Conservation (phyloP, 2,329 filamentous ascomycete species). For the Arthrobotrys entomopaga region DNA sequence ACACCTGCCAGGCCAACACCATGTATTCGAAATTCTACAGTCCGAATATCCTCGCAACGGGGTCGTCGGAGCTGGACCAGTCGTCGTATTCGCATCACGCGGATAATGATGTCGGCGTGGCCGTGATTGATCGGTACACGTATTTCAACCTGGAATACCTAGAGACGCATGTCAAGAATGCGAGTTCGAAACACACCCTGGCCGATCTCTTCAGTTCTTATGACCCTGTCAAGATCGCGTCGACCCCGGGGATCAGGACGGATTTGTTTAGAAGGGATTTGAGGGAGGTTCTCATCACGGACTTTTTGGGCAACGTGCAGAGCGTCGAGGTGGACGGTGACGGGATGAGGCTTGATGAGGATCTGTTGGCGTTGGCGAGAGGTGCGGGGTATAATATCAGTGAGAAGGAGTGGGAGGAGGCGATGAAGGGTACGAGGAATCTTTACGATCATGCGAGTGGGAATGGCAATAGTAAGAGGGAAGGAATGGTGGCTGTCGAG, state of each 20-base stretch:
- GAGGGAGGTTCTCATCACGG: conserved; percentile 74
- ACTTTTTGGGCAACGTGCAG: conserved; percentile 98
- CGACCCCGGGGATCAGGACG: conserved; percentile 88
- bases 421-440: conserved; percentile 61
- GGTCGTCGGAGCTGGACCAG: conserved; percentile 94
- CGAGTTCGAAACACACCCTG: conserved; percentile 86
- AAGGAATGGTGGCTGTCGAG: conserved; percentile 55
- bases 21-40: conserved; percentile 99
- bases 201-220: conserved; percentile 97
- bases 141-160: conserved; percentile 99
- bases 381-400: conserved; percentile 73
- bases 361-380: conserved; percentile 76
- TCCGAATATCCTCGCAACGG: conserved; percentile 96
- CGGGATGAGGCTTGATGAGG: conserved; percentile 71
- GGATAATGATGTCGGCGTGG: conserved; percentile 96
- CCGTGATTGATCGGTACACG: conserved; percentile 97
- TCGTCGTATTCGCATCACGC: conserved; percentile 98
- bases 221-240: conserved; percentile 93
- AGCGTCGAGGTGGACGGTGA: conserved; percentile 86
- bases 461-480: conserved; percentile 54
- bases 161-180: conserved; percentile 85
- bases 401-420: conserved; percentile 66
- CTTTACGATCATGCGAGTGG: conserved; percentile 60
- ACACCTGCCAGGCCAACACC: conserved; percentile 98
- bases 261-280: conserved; percentile 82